Percentiles rank a stretch among this genome's conserved stretches.
phyloP scores from a whole-genome alignment of 1,284 basidiomycete genomes.

The Heterobasidion occidentale region DNA sequence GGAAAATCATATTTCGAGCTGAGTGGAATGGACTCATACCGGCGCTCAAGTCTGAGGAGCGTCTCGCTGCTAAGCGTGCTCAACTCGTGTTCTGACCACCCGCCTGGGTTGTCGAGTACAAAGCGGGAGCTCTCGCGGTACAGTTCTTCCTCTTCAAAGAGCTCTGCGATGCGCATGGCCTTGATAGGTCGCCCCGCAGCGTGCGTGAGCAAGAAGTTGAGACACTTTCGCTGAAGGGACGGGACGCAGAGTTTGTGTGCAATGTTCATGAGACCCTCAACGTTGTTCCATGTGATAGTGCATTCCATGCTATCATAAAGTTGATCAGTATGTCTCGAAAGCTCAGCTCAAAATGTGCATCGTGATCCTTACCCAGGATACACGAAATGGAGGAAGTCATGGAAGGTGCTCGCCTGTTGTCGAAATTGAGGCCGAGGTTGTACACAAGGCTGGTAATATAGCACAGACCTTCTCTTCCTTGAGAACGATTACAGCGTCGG shows the following conservation, averaged over 20 bases:
- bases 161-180: slow-evolving; percentile 84
- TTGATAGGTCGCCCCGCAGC: slow-evolving; percentile 87
- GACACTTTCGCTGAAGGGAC: slow-evolving; percentile 71
- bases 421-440: not conserved
- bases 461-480: slow-evolving; percentile 65
- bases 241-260: slow-evolving; percentile 81
- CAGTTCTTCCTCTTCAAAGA: slow-evolving; percentile 81
- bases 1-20: not conserved
- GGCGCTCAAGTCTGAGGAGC: slow-evolving; percentile 79
- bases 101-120: slow-evolving; percentile 83
- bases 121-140: slow-evolving; percentile 87
- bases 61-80: slow-evolving; percentile 74
- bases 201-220: slow-evolving; percentile 82
- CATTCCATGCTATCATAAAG: slow-evolving; percentile 60
- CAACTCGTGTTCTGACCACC: slow-evolving; percentile 78
- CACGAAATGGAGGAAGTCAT: slow-evolving; percentile 80
- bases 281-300: slow-evolving; percentile 91
- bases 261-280: slow-evolving; percentile 82
- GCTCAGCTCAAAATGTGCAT: not conserved
- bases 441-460: not conserved
- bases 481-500: slow-evolving; percentile 74
- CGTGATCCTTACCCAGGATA: slow-evolving; percentile 60
- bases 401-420: slow-evolving; percentile 65
- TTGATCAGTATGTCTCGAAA: slow-evolving; percentile 1
- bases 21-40: slow-evolving; percentile 32